Conservation (phyloP, 106 monocot genomes). For the Platanthera guangdongensis region DNA sequence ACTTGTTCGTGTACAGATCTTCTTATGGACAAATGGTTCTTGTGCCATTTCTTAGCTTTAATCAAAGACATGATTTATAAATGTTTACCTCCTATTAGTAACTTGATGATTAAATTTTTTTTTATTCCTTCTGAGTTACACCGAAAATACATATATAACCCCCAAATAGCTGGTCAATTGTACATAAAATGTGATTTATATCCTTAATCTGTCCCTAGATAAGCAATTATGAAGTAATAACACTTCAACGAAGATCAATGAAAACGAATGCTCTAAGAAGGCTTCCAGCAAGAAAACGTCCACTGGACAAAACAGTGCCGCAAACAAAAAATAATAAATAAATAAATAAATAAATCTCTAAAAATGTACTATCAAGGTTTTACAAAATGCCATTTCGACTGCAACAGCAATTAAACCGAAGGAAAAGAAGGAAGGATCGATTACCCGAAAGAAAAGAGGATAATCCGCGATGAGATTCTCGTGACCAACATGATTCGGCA, state of each 20-base stretch:
- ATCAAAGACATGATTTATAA: neutral
- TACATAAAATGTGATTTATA: neutral
- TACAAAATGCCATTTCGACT: neutral
- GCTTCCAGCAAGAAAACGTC: neutral
- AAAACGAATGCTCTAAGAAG: neutral
- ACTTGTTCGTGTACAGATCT: neutral
- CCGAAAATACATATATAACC: neutral
- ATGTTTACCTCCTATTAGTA: neutral
- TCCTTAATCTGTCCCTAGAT: neutral
- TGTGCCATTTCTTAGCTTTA: neutral
- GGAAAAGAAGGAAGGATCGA: neutral
- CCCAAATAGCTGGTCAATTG: neutral
- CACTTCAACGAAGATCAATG: neutral
- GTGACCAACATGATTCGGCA: constrained; percentile 84
- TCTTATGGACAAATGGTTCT: neutral
- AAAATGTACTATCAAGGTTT: neutral
- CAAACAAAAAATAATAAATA: too few relatives aligned
- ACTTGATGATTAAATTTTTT: neutral
- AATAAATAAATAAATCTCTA: too few relatives aligned
- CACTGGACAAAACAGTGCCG: neutral
- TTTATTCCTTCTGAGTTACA: neutral
- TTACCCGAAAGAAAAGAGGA: constrained; percentile 92
- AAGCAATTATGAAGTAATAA: neutral
- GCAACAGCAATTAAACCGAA: neutral
- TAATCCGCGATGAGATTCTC: constrained; percentile 58